phyloP scores from a whole-genome alignment of 2,329 filamentous ascomycete genomes.

The Septoria linicola region DNA sequence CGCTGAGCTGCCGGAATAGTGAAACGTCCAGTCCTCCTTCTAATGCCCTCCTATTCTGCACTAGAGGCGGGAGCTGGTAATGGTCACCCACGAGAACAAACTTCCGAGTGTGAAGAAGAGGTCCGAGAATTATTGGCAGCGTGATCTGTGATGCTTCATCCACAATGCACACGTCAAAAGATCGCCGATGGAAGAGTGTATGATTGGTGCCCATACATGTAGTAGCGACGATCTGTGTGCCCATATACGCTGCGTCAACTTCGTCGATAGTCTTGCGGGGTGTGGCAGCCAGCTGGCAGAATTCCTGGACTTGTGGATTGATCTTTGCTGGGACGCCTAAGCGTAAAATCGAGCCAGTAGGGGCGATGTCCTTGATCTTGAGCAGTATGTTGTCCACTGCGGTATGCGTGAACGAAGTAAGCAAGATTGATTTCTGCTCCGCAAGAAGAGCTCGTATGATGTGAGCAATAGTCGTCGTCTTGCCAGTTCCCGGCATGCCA shows the following conservation, averaged over 20 bases:
- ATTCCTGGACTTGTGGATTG: slow-evolving; percentile 81
- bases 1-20: slow-evolving; percentile 89
- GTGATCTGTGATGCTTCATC: slow-evolving; percentile 98
- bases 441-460: slow-evolving; percentile 88
- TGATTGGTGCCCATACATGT: slow-evolving; percentile 93
- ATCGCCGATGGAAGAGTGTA: slow-evolving; percentile 78
- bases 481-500: slow-evolving; percentile 97
- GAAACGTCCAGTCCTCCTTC: slow-evolving; percentile 86
- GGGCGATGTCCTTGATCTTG: slow-evolving; percentile 67
- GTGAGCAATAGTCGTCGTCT: slow-evolving; percentile 96
- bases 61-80: slow-evolving; percentile 89
- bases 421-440: slow-evolving; percentile 85
- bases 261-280: slow-evolving; percentile 77
- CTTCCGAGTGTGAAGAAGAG: slow-evolving; percentile 85
- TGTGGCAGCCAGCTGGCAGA: slow-evolving; percentile 74
- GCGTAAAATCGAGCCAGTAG: slow-evolving; percentile 70
- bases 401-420: slow-evolving; percentile 95
- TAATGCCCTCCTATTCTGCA: slow-evolving; percentile 85
- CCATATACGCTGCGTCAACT: slow-evolving; percentile 78
- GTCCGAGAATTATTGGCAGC: slow-evolving; percentile 87
- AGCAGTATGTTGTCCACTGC: slow-evolving; percentile 97
- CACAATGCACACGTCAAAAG: slow-evolving; percentile 97
- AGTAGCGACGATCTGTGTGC: slow-evolving; percentile 85
- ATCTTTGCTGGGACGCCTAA: slow-evolving; percentile 82
- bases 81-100: slow-evolving; percentile 97